Base-by-base conservation (phyloP, 371 early-diverging fungal species). In the Massospora cicadina region DNA sequence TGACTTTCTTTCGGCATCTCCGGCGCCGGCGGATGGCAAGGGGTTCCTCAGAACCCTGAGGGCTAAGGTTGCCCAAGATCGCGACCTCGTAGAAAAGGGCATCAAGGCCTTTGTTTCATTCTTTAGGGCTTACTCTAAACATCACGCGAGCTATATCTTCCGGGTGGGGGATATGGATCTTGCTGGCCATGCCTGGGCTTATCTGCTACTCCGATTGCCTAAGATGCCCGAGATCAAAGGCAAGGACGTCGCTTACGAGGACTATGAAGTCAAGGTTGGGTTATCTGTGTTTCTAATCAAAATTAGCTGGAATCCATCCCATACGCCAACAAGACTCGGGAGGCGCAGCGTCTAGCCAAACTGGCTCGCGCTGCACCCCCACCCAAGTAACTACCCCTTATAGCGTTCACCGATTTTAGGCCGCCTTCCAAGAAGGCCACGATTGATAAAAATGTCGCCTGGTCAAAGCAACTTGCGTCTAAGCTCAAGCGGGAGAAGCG, bases 141-240 rank as follows among this genome's bases (percentile, higher is more conserved):
- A 96, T 71, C 92, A 94, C 67, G 91, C 93, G 2, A 80, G 73
- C 32, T 93, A 82, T 71, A 97, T 97, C 53, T 97, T 97, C 72
- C 79, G 87, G 24, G 69, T 84, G n/a, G 88, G 88, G 65, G 84
- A 91, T 67, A 68, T 94, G 56, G 88, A 93, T 67, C 65, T 94
- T 1, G 80, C 77, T 26, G 74, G 75, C 25, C 72, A 87, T 10
- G 92, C 90, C 7, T 79, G 78, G 55, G 82, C 84, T 0, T 94
- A 83, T 75, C 92, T 83, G 0, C 70, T 97, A 3, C 69, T 93
- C 65, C 78, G 74, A 69, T 65, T 95, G 31, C 96, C 97, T 13
- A 90, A 82, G 68, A 91, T 95, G 92, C 92, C 94, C 0, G 98
- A 96, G 74, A 69, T 96, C 43, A 87, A 83, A 62, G 67, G 43